Percentiles rank a stretch among this genome's conserved stretches.
Conservation (phyloP, 306 rosid genomes). For the Vicia villosa region DNA sequence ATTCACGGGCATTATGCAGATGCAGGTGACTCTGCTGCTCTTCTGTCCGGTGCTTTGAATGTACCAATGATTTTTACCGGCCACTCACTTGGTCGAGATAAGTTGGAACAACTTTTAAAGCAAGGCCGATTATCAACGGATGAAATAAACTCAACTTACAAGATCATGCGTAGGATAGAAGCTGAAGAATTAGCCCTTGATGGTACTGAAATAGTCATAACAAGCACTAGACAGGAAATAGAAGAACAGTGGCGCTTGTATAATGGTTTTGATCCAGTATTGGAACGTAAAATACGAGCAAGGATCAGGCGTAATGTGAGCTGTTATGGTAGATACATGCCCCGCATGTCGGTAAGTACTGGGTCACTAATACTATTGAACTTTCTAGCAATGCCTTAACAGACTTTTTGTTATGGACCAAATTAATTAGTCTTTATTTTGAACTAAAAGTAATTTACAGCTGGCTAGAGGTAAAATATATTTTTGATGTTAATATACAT, state of each 20-base stretch:
- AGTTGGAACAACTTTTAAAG: slow-evolving; percentile 87
- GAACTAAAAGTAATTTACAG: slow-evolving; percentile 29
- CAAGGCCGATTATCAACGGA: slow-evolving; percentile 83
- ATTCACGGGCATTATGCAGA: slow-evolving; percentile 99
- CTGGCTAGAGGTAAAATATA: slow-evolving; percentile 37
- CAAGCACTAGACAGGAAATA: slow-evolving; percentile 94
- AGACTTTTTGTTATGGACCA: slow-evolving; percentile 21
- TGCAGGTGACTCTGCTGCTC: slow-evolving; percentile 98
- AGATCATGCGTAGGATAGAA: slow-evolving; percentile 97
- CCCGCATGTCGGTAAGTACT: slow-evolving; percentile 85
- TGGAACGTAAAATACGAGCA: slow-evolving; percentile 94
- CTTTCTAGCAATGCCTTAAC: slow-evolving; percentile 8
- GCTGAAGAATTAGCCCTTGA: slow-evolving; percentile 95
- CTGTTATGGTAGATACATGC: slow-evolving; percentile 98
- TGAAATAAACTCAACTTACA: slow-evolving; percentile 84
- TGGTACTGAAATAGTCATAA: slow-evolving; percentile 85
- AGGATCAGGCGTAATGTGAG: slow-evolving; percentile 97
- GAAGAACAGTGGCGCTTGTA: slow-evolving; percentile 98
- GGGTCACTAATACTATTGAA: slow-evolving; percentile 16
- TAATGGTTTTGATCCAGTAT: slow-evolving; percentile 94
- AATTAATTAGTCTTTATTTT: slow-evolving; percentile 28
- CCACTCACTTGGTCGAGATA: slow-evolving; percentile 98
- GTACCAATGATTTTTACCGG: slow-evolving; percentile 98
- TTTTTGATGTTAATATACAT: slow-evolving; percentile 32
- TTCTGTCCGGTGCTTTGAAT: slow-evolving; percentile 86